phyloP scores from a whole-genome alignment of 2,329 filamentous ascomycete genomes.

The Cadophora gregata region DNA sequence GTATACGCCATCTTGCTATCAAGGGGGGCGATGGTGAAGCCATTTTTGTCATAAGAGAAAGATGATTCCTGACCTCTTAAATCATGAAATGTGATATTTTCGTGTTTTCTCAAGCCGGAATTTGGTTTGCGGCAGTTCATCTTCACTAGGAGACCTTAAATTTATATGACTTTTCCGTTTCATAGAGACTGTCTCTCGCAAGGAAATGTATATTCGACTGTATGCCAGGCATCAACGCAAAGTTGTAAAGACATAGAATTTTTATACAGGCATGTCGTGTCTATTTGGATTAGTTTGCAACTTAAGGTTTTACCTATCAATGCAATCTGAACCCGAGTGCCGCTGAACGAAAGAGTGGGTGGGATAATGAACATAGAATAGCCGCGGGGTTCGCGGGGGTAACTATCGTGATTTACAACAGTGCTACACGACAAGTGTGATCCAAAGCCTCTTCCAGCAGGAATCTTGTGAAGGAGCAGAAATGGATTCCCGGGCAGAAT shows the following conservation, averaged over 20 bases:
- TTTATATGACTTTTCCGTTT: neutral
- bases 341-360: neutral
- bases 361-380: neutral
- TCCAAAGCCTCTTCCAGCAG: neutral
- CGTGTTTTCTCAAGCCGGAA: neutral
- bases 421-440: neutral
- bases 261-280: neutral
- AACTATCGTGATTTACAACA: neutral
- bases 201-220: neutral
- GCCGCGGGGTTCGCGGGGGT: neutral
- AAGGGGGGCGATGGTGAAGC: neutral
- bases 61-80: neutral
- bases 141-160: neutral
- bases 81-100: neutral
- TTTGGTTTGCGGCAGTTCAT: neutral
- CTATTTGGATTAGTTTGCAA: too few species aligned
- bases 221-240: neutral
- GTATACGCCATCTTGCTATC: neutral
- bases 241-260: neutral
- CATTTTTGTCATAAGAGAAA: neutral
- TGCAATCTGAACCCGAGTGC: neutral
- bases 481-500: neutral
- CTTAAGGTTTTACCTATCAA: neutral
- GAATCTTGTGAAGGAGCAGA: neutral
- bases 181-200: neutral